These are phyloP conservation scores for Melampsora abietis-canadensis DNA, from an alignment of 1,284 basidiomycete species.

Conservation along the genomic window DNA sequence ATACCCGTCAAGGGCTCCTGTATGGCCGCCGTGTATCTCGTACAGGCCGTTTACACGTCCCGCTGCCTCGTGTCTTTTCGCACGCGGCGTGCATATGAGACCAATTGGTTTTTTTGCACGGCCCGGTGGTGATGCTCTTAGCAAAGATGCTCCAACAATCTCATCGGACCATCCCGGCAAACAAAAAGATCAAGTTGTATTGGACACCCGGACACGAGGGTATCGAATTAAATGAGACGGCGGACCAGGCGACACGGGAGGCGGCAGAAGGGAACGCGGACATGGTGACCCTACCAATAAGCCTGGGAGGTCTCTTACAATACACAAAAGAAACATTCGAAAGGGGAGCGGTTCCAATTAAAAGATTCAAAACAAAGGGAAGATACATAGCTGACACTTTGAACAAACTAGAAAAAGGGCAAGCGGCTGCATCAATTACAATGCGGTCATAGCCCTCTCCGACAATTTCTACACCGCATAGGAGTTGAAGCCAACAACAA, in stretches of 20 bases:
- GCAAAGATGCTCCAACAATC: neutral
- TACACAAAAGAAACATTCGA: neutral
- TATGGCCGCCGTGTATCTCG: too few species aligned
- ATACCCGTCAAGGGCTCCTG: too few species aligned
- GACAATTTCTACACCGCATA: too few species aligned
- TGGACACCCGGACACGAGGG: neutral
- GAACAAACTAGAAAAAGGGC: too few species aligned
- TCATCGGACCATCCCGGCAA: neutral
- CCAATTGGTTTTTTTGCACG: too few species aligned
- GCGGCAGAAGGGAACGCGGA: neutral
- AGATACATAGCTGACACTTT: neutral
- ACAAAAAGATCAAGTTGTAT: neutral
- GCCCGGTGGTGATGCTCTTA: neutral
- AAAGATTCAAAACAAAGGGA: neutral
- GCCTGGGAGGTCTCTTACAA: neutral
- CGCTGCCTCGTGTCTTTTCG: too few species aligned
- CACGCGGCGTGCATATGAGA: too few species aligned
- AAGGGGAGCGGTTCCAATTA: neutral
- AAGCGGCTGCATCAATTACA: too few species aligned
- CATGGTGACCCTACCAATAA: neutral
- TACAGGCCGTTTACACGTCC: too few species aligned
- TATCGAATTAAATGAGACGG: neutral
- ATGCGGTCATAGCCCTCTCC: too few species aligned
- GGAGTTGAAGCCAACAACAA: too few species aligned
- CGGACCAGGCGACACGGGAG: neutral